A percentile compares a stretch with the other conserved stretches of the same genome.
phyloP scores from a whole-genome alignment of 306 rosid species.

The Dalbergia cochinchinensis region DNA sequence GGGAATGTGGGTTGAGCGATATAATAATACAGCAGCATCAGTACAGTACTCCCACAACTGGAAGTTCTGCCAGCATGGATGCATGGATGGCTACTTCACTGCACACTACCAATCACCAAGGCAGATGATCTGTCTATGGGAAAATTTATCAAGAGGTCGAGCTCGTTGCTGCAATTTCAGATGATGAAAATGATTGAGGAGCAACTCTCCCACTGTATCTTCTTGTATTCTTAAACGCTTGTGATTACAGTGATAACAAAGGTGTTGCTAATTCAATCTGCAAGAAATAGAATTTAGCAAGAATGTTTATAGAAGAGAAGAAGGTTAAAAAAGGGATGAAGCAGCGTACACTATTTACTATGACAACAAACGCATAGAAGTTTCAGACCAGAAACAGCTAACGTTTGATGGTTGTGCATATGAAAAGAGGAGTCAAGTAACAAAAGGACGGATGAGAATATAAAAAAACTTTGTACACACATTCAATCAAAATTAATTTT shows the following conservation, averaged over 20 bases:
- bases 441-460: background rate
- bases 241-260: background rate
- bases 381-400: background rate
- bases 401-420: background rate
- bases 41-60: constrained; percentile 86
- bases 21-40: constrained; percentile 45
- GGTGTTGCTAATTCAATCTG: constrained; percentile 16
- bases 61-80: constrained; percentile 94
- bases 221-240: constrained; percentile 1
- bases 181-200: constrained; percentile 43
- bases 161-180: constrained; percentile 90
- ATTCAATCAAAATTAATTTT: background rate
- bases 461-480: background rate
- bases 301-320: background rate
- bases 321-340: constrained; percentile 10
- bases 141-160: constrained; percentile 70
- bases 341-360: background rate
- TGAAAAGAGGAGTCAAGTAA: background rate
- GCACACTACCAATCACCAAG: constrained; percentile 96
- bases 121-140: constrained; percentile 93
- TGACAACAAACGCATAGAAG: background rate
- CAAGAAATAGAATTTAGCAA: constrained; percentile 28
- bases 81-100: constrained; percentile 80
- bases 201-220: constrained; percentile 4
- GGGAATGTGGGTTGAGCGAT: constrained; percentile 96